phyloP scores from a whole-genome alignment of 2,329 filamentous ascomycete species.

The Colletotrichum higginsianum region DNA sequence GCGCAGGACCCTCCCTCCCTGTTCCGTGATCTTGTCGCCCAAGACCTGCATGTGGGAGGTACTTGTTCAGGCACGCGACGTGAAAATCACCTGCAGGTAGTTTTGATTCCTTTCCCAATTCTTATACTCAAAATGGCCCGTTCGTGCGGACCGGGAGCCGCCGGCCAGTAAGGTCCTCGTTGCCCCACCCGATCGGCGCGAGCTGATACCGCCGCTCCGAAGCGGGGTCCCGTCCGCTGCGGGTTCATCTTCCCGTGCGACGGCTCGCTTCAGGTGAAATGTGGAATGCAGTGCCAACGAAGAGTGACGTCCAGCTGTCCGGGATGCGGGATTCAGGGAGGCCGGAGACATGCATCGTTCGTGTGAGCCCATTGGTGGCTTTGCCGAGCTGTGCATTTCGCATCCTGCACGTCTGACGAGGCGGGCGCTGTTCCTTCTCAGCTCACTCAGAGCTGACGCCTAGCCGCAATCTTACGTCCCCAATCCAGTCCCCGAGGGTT shows the following conservation, averaged over 20 bases:
- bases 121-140: not conserved
- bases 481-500: not conserved
- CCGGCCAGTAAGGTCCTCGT: conserved; percentile 12
- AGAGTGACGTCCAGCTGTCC: not conserved
- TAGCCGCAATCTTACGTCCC: conserved; percentile 2
- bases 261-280: conserved; percentile 28
- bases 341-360: not conserved
- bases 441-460: conserved; percentile 21
- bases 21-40: not conserved
- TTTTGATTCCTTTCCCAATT: conserved; percentile 1
- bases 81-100: conserved; percentile 17
- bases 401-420: not conserved
- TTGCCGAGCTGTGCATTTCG: conserved; percentile 17
- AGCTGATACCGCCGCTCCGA: conserved; percentile 20
- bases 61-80: conserved; percentile 20
- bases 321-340: not conserved
- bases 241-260: conserved; percentile 6
- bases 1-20: not conserved
- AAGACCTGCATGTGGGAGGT: conserved; percentile 10
- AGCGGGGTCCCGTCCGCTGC: conserved; percentile 2
- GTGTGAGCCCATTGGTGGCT: conserved; percentile 11
- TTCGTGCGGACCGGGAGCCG: conserved; percentile 9
- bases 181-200: conserved; percentile 5
- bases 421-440: not conserved
- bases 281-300: not conserved